Conservation (phyloP, 2,329 filamentous ascomycete genomes). For the Metarhizium brunneum region DNA sequence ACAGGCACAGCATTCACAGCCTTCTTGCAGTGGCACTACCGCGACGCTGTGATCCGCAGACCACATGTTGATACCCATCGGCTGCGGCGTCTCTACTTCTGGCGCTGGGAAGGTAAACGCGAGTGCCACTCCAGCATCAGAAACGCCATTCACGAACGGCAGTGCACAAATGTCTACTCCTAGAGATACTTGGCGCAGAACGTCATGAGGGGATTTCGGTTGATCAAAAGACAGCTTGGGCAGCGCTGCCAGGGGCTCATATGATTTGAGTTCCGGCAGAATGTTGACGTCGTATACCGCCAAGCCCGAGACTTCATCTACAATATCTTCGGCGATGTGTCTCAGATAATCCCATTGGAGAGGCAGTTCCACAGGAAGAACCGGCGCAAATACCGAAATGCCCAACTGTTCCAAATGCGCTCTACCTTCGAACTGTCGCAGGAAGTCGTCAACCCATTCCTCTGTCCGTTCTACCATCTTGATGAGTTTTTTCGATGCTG, state of each 20-base stretch:
- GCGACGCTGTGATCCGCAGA: constrained; percentile 49
- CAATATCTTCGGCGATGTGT: constrained; percentile 56
- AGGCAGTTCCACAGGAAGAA: constrained; percentile 66
- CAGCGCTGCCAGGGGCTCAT: constrained; percentile 46
- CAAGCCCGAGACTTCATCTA: constrained; percentile 52
- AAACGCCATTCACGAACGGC: constrained; percentile 63
- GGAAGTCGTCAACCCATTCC: constrained; percentile 65
- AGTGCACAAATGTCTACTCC: constrained; percentile 75
- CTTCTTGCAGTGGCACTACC: constrained; percentile 48
- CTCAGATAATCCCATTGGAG: constrained; percentile 75
- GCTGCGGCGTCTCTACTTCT: constrained; percentile 14
- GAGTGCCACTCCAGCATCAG: constrained; percentile 79
- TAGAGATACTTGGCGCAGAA: constrained; percentile 65
- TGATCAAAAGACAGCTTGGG: constrained; percentile 68
- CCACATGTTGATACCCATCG: constrained; percentile 77
- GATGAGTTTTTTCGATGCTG: constrained; percentile 62
- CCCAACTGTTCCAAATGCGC: constrained; percentile 17
- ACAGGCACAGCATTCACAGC: constrained; percentile 78
- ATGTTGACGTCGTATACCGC: constrained; percentile 70
- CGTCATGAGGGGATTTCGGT: constrained; percentile 61
- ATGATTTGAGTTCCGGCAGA: constrained; percentile 52
- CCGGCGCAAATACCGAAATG: constrained; percentile 49
- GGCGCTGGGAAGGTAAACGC: constrained; percentile 62
- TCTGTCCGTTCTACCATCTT: constrained; percentile 85
- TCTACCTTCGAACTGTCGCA: constrained; percentile 28